Base-by-base conservation (phyloP, 2,329 filamentous ascomycete species). In the Hypoxylon sp. region DNA sequence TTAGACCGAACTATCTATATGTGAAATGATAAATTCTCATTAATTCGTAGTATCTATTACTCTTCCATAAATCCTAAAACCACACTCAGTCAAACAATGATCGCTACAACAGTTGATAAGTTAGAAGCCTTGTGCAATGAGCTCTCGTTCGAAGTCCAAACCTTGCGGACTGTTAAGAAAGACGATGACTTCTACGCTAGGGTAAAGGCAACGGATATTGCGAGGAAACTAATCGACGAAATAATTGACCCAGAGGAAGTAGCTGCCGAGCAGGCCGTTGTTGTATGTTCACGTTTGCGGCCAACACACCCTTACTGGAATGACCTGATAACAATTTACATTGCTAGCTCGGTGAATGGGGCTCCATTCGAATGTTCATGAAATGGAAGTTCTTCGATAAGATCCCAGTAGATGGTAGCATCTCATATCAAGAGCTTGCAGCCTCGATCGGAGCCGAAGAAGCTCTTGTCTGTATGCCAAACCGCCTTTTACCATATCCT, bases 351-450 rank as follows among this genome's bases (percentile, higher is more conserved):
- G 59, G 51, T 1, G 67, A 70, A 45, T 65, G 62, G 60, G 67
- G 60, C 7, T 59, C 38, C 11, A 60, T 67, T 30, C 58, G 64
- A 30, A 70, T 70, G 67, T 70, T 56, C 45, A 66, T 66, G 60
- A 52, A 64, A 25, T 71, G 68, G 68, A 52, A 57, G 17, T 53
- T 71, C 34, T 71, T 71, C 41, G 68, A 71, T 45, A 68, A 60
- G 46, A 71, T 71, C 48, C 68, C 68, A 9, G 14, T 30, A 6
- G 60, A 67, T 7, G 65, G 65, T 3, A 52, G 49, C 28, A 45
- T 67, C 7, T 68, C 68, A 11, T 71, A 66, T 32, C 32, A 34
- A 6, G 56, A 53, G 28, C 63, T 71, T 2, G 65, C 68, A 2
- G 10, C 23, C 5, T 64, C 63, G 0, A 60, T 71, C 41, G 61